Evolutionary conservation across 352 stramenopile genomes (phyloP), one percentile per base, ranked within the genome.

Genomic region (Pythium brassicae): DNA sequence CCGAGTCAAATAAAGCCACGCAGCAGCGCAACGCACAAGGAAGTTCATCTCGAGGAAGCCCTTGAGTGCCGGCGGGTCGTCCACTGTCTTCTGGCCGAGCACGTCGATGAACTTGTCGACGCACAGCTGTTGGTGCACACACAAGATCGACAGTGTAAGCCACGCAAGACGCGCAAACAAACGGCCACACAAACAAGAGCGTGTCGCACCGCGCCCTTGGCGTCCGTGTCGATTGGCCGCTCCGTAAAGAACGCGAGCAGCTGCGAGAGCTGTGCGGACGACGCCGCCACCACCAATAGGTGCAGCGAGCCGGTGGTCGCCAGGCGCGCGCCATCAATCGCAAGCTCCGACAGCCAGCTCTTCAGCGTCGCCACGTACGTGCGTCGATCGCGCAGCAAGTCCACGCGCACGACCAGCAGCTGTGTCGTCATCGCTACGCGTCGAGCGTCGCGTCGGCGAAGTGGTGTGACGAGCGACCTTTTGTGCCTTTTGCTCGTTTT

Each of bases 11-110:
- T 10, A 35, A 35, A 35, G 9, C 29, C 29, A 35, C 29, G 35
- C 19, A 46, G 40, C 6, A 3, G 40, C 19, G 29, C 29, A 35
- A 46, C 74, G 35, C 62, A 90, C 82, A 71, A 93, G 58, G 26
- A 92, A 68, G 53, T 90, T 83, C 77, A 93, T 90, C 58, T 93
- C 83, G 29, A 86, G 56, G 44, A 93, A 90, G 0, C 78, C 79
- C 43, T 83, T 89, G 69, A 76, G 87, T 9, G 29, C 9, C 3
- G 61, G 50, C 2, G 57, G 60, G 7, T 19, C 55, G 2, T 68
- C 42, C 49, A 89, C 72, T 4, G 50, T 48, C 52, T 89, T 85
- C 3, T 72, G 60, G 0, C 78, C 83, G 6, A 93, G 66, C 0
- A 90, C 59, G 47, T 93, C 83, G 23, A 90, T 83, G 46, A 92